These are phyloP conservation scores for Fusarium goolgardi DNA, from an alignment of 2,329 filamentous ascomycete species.

Conservation along the genomic window DNA sequence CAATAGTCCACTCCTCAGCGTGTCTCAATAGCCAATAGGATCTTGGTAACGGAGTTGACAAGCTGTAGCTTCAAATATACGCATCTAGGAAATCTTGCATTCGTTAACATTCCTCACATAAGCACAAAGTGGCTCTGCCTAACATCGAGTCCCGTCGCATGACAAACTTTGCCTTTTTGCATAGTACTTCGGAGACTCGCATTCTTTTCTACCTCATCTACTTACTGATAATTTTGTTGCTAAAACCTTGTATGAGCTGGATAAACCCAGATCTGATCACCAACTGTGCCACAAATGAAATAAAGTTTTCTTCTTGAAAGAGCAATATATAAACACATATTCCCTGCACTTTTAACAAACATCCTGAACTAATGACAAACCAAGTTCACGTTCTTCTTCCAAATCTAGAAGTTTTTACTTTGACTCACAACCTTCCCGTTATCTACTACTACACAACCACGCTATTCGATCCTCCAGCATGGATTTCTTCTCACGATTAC, in stretches of 20 bases:
- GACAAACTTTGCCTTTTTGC: neutral
- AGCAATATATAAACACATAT: neutral
- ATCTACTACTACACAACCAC: neutral
- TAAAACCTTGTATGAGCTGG: neutral
- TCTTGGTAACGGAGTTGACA: neutral
- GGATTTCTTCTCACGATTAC: constrained; percentile 9
- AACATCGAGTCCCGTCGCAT: too few species aligned
- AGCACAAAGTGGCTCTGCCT: too few species aligned
- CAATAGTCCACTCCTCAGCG: neutral
- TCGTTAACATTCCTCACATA: too few species aligned
- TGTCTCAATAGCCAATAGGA: neutral
- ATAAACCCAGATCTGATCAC: neutral
- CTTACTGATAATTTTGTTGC: rapidly evolving
- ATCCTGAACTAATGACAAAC: rapidly evolving
- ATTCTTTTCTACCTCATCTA: neutral
- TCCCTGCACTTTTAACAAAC: neutral
- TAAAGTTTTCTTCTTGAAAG: neutral
- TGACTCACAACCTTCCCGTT: neutral
- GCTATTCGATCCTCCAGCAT: neutral
- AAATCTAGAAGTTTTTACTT: neutral
- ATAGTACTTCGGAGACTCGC: too few species aligned
- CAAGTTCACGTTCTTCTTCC: neutral
- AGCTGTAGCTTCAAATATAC: neutral
- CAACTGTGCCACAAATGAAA: rapidly evolving
- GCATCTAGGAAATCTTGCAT: too few species aligned